Conservation (phyloP, 352 stramenopile genomes). For the Pythium dissotocum region DNA sequence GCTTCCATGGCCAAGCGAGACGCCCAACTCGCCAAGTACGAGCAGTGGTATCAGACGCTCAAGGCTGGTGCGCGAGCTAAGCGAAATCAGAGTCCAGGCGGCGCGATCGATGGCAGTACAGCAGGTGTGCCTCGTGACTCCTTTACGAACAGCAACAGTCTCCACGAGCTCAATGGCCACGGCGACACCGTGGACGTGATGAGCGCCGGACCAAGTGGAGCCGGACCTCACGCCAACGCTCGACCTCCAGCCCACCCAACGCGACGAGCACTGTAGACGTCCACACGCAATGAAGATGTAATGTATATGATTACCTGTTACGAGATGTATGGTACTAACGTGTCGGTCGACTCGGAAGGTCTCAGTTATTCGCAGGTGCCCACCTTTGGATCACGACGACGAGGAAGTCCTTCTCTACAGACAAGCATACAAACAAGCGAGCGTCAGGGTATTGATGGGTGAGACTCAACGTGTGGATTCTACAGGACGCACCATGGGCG, state of each 20-base stretch:
- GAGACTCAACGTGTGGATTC: no score
- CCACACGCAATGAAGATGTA: neutral
- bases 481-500: conserved; percentile 69
- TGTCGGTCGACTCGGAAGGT: neutral
- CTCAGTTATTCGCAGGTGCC: conserved; percentile 47
- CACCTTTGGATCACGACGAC: conserved; percentile 95
- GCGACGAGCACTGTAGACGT: conserved; percentile 47
- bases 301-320: neutral
- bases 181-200: conserved; percentile 8
- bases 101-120: conserved; percentile 9
- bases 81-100: conserved; percentile 47
- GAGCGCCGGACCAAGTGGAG: conserved; percentile 14
- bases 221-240: conserved; percentile 25
- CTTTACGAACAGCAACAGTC: conserved; percentile 72
- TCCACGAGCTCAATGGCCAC: conserved; percentile 38
- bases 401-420: conserved; percentile 89
- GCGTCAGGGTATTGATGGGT: no score
- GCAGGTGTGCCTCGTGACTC: conserved; percentile 38
- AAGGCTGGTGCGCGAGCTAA: conserved; percentile 84
- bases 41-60: conserved; percentile 86
- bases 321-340: neutral
- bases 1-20: conserved; percentile 54
- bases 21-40: conserved; percentile 77
- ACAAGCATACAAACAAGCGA: neutral
- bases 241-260: conserved; percentile 64